phyloP scores from a whole-genome alignment of 345 rosid species.

The Syzygium aqueum region DNA sequence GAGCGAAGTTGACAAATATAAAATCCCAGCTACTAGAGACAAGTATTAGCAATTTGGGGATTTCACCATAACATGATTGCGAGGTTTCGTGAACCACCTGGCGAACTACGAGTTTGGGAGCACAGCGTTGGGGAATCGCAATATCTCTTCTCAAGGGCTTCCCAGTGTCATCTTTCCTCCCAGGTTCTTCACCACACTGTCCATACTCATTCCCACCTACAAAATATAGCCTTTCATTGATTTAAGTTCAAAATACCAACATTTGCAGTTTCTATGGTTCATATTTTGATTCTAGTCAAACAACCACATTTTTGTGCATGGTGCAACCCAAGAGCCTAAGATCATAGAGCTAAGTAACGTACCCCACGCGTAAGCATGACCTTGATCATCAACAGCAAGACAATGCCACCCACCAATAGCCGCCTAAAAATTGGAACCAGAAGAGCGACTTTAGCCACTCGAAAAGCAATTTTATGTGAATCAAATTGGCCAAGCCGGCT shows the following conservation, averaged over 20 bases:
- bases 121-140: constrained; percentile 91
- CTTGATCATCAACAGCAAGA: constrained; percentile 99
- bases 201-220: constrained; percentile 99
- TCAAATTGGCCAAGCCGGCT: neutral
- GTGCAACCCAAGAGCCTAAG: neutral
- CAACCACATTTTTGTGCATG: neutral
- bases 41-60: neutral
- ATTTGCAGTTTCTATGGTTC: neutral
- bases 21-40: neutral
- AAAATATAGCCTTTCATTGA: neutral
- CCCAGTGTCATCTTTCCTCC: constrained; percentile 71
- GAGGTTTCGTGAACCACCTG: constrained; percentile 43
- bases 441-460: neutral
- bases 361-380: constrained; percentile 98
- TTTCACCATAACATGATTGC: neutral
- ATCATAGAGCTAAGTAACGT: neutral
- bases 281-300: neutral
- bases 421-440: constrained; percentile 41
- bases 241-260: neutral
- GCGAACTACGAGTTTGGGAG: constrained; percentile 72
- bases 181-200: constrained; percentile 99
- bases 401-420: constrained; percentile 99
- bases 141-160: constrained; percentile 82
- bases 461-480: neutral
- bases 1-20: neutral